Base-by-base conservation (phyloP, 1,284 basidiomycete genomes). In the Earliella scabrosa region DNA sequence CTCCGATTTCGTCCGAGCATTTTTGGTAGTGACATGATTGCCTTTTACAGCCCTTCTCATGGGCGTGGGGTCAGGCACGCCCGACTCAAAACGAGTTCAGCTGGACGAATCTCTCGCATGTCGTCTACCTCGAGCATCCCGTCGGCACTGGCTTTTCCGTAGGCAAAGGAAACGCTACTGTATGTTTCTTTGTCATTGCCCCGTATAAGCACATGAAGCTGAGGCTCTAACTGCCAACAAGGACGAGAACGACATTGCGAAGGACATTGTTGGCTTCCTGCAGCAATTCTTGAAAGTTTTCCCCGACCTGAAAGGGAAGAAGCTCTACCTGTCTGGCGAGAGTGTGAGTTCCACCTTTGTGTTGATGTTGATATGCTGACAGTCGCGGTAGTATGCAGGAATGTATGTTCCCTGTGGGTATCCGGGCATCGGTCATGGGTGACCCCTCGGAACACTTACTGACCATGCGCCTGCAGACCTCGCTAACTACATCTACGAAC, bases 91-190 rank as follows among this genome's bases (percentile, higher is more conserved):
- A 93, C 61, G 80, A 86, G 59, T 83, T 82, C 68, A 88, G 88
- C 65, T 93, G 90, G 90, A 90, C 88, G 1, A 93, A 93, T 65
- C 74, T 93, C 26, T 88, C 88, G 2, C 89, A 86, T 57, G 74
- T 93, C 18, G 73, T 93, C 13, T 94, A 82, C 79, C 81, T 94
- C 5, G 92, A 95, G 65, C 93, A 95, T 63, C 92, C 92, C 0
- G 85, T 93, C 23, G 88, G 90, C 8, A 92, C 90, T 0, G 92
- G 93, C 2, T 94, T 88, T 68, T 88, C 88, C 0, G 85, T 86
- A 60, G 93, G 93, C 7, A 79, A 66, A 8, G 88, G 88, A 1
- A 82, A 86, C 56, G 86, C 87, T 54, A 75, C 63, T 54, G 86
- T 86, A 58, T 32, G 71, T 59, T 34, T 47, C 24, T n/a, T n/a